phyloP scores from a whole-genome alignment of 345 rosid genomes.

The Aquilaria sinensis region DNA sequence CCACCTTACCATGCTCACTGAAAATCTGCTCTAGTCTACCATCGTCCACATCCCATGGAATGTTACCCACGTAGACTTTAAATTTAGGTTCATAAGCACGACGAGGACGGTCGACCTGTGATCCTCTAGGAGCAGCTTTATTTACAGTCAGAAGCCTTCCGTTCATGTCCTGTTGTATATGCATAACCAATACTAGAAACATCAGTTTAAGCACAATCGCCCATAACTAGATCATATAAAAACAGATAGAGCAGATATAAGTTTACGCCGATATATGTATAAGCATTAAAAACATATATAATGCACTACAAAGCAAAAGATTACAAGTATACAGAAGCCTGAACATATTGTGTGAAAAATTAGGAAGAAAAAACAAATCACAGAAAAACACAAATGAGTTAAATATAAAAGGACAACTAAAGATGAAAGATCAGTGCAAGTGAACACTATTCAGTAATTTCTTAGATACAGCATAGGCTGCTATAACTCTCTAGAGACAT shows the following conservation, averaged over 20 bases:
- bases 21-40: conserved; percentile 66
- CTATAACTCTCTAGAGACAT: too few species aligned
- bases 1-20: conserved; percentile 79
- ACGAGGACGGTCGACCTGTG: conserved; percentile 52
- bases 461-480: too few species aligned
- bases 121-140: conserved; percentile 77
- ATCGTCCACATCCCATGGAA: conserved; percentile 73
- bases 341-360: too few species aligned
- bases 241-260: not conserved
- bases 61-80: conserved; percentile 70
- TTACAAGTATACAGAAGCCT: too few species aligned
- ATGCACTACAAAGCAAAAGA: too few species aligned
- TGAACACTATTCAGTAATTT: too few species aligned
- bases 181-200: not conserved
- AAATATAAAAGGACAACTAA: too few species aligned
- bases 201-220: not conserved
- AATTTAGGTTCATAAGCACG: conserved; percentile 38
- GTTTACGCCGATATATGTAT: too few species aligned
- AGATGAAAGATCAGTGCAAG: too few species aligned
- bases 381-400: too few species aligned
- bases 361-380: too few species aligned
- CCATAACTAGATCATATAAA: not conserved
- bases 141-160: conserved; percentile 71
- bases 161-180: conserved; percentile 42
- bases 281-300: too few species aligned